Conservation (phyloP, 2,329 filamentous ascomycete species). For the Clonostachys byssicola region DNA sequence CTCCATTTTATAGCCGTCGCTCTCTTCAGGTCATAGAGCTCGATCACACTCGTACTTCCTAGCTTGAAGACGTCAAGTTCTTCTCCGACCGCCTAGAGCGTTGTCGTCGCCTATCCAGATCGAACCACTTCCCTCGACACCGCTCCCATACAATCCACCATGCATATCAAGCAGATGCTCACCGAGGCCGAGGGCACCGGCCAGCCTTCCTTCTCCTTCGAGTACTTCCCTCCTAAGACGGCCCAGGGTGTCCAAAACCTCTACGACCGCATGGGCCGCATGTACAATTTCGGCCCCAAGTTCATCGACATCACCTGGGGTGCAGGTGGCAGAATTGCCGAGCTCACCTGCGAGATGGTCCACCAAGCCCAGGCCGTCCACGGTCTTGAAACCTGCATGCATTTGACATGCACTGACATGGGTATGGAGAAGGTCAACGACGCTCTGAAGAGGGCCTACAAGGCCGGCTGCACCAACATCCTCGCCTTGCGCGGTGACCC, state of each 20-base stretch:
- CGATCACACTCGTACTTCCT: too few species aligned
- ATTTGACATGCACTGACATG: slow-evolving; percentile 98
- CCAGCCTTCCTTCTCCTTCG: slow-evolving; percentile 93
- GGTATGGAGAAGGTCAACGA: slow-evolving; percentile 86
- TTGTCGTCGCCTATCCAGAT: too few species aligned
- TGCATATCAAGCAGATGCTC: slow-evolving; percentile 96
- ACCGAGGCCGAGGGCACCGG: slow-evolving; percentile 73
- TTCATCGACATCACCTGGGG: slow-evolving; percentile 99
- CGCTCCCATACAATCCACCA: slow-evolving; percentile 37
- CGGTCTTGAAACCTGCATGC: slow-evolving; percentile 97
- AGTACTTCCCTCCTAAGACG: slow-evolving; percentile 98
- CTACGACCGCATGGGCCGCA: slow-evolving; percentile 98
- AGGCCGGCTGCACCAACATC: slow-evolving; percentile 95
- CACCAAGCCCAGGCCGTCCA: slow-evolving; percentile 92
- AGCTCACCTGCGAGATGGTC: slow-evolving; percentile 97
- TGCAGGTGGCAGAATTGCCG: slow-evolving; percentile 84
- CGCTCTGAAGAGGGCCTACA: slow-evolving; percentile 83
- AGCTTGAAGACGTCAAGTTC: too few species aligned
- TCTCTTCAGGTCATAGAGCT: too few species aligned
- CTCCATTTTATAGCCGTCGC: too few species aligned
- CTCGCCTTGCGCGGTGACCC: slow-evolving; percentile 90
- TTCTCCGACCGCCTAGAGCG: too few species aligned
- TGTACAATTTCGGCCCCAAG: slow-evolving; percentile 89
- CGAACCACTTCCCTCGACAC: too few species aligned
- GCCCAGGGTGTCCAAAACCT: slow-evolving; percentile 97